Percentiles rank a stretch among this genome's conserved stretches.
These are phyloP conservation scores for Alternaria solani DNA, from an alignment of 2,329 filamentous ascomycete species.

Conservation along the genomic window DNA sequence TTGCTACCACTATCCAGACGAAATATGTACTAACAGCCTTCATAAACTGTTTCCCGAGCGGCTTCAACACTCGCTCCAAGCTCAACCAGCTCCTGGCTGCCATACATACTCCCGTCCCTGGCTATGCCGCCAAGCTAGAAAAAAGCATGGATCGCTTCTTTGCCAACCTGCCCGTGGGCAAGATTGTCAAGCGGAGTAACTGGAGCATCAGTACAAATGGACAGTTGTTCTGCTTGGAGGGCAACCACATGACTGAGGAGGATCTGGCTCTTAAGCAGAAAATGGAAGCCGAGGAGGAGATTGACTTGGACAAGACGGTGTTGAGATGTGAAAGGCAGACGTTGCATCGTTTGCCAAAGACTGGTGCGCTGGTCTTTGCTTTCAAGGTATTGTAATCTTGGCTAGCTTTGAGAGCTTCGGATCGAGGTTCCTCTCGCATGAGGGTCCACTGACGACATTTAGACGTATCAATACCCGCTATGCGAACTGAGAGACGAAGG, in stretches of 20 bases:
- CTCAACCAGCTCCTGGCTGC: slow-evolving; percentile 60
- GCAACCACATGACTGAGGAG: slow-evolving; percentile 56
- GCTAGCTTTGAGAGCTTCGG: neutral
- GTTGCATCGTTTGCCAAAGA: slow-evolving; percentile 65
- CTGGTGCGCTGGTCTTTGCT: slow-evolving; percentile 64
- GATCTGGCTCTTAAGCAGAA: slow-evolving; percentile 35
- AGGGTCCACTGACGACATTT: neutral
- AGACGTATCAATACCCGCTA: slow-evolving; percentile 67
- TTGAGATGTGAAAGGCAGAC: slow-evolving; percentile 69
- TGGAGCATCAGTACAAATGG: slow-evolving; percentile 58
- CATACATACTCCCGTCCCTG: slow-evolving; percentile 68
- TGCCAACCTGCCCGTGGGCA: slow-evolving; percentile 61
- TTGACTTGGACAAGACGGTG: slow-evolving; percentile 55
- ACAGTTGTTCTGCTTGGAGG: slow-evolving; percentile 51
- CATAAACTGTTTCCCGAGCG: slow-evolving; percentile 64
- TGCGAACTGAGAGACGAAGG: slow-evolving; percentile 65
- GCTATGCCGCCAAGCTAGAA: slow-evolving; percentile 64
- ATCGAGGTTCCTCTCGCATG: neutral
- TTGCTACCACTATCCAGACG: slow-evolving; percentile 41
- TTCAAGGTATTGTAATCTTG: slow-evolving; percentile 56
- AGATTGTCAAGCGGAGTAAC: slow-evolving; percentile 64
- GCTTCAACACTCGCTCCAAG: slow-evolving; percentile 66
- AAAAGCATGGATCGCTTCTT: slow-evolving; percentile 70
- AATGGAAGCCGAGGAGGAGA: slow-evolving; percentile 30
- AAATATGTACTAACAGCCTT: slow-evolving; percentile 66